Conservation (phyloP, 805 yeast species). For the Diddensiella caesifluorescens region DNA sequence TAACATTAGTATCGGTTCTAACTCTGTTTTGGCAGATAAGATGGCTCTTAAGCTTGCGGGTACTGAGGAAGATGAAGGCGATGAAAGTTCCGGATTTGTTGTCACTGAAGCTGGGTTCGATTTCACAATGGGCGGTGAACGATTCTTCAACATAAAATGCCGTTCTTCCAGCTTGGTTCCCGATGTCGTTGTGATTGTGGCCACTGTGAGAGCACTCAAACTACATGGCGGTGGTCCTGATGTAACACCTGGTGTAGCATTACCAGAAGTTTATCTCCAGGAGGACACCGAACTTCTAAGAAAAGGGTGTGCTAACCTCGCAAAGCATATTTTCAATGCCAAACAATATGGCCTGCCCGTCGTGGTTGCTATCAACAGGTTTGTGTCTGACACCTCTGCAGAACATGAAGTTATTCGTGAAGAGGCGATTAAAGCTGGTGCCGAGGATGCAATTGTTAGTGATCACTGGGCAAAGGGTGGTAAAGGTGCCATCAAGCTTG, state of each 20-base stretch:
- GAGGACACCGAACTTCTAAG: slow-evolving; percentile 77
- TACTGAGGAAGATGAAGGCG: slow-evolving; percentile 40
- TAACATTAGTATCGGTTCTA: slow-evolving; percentile 94
- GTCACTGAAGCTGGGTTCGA: slow-evolving; percentile 98
- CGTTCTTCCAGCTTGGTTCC: slow-evolving; percentile 85
- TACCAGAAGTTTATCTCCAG: slow-evolving; percentile 73
- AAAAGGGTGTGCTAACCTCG: slow-evolving; percentile 80
- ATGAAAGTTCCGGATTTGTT: slow-evolving; percentile 61
- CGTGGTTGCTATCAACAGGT: slow-evolving; percentile 88
- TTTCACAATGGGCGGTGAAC: slow-evolving; percentile 98
- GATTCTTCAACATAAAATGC: slow-evolving; percentile 93
- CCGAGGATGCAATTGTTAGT: slow-evolving; percentile 81
- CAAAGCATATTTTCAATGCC: slow-evolving; percentile 85
- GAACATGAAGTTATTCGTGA: slow-evolving; percentile 76
- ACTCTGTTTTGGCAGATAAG: slow-evolving; percentile 88
- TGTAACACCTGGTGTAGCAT: slow-evolving; percentile 85
- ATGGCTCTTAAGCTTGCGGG: slow-evolving; percentile 90
- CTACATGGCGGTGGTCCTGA: slow-evolving; percentile 97
- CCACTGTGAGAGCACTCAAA: slow-evolving; percentile 94
- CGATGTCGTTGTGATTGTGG: slow-evolving; percentile 88
- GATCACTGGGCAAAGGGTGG: slow-evolving; percentile 98
- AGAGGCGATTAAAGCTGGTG: slow-evolving; percentile 88
- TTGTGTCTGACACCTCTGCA: slow-evolving; percentile 72
- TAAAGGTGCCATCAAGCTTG: slow-evolving; percentile 76
- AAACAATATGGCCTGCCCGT: slow-evolving; percentile 84